Base-by-base conservation (phyloP, 331 rosid genomes). In the Pyrus hybrid region DNA sequence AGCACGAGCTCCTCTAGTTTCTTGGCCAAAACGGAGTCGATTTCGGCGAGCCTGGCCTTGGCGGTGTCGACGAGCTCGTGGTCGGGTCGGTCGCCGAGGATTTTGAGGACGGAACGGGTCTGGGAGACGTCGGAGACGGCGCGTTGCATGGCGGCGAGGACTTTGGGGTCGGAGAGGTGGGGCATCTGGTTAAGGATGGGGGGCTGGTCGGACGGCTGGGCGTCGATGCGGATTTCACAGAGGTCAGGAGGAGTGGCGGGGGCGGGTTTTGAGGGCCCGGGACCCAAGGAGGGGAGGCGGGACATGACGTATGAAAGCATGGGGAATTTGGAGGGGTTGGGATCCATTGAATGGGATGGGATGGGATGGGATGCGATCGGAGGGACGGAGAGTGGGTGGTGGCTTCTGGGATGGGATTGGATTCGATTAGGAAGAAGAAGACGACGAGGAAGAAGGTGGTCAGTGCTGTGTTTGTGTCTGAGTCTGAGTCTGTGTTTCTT, bases 251-350 rank as follows among this genome's bases (percentile, higher is more conserved):
- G 1, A 49, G 70, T 3, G 14, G 75, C 45, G 45, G 45, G 45
- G 13, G 45, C 0, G 41, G 79, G 8, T 23, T 20, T 22, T 25
- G 74, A 8, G 5, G 30, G 72, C 16, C 4, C 74, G 56, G 82
- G 37, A 8, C 78, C 69, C 54, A 88, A 49, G 2, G 93, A 79
- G 53, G 89, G 91, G 25, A 92, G 65, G 7, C 93, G 97, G 6
- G 87, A 80, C 92, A 94, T 80, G 76, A 94, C 91, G 83, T 90
- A 92, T 67, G 96, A 90, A 74, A 94, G 93, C 65, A 92, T 73
- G 23, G 99, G 97, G 83, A 80, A 84, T 7, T 23, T 85, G 63
- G 87, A 83, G n/a, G 96, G 99, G 74, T 86, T 74, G 37, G 97
- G 97, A 90, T 94, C 97, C 97, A 94, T 90, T 90, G 57, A 9